Evolutionary conservation across 768 basidiomycete species (phyloP).

Genomic region (Nevesoporus exiguus): DNA sequence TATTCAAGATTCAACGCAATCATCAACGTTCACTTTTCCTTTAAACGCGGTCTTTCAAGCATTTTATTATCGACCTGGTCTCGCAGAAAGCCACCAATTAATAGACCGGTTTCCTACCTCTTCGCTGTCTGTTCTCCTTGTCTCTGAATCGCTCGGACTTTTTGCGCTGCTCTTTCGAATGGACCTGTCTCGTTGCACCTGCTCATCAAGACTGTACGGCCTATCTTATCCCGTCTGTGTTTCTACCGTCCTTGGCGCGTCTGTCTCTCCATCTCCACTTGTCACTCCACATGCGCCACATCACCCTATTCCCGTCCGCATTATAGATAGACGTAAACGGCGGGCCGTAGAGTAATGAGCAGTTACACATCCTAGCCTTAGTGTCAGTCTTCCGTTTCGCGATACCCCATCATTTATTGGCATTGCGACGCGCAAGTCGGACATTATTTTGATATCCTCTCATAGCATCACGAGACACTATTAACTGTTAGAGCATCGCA

Average conservation of each 20-base stretch:
- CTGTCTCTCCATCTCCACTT: constrained; percentile 13
- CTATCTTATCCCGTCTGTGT: constrained; percentile 41
- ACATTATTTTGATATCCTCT: constrained; percentile 40
- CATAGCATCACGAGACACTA: constrained; percentile 58
- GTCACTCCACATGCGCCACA: constrained; percentile 21
- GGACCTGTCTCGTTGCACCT: constrained; percentile 55
- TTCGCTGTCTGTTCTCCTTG: constrained; percentile 28
- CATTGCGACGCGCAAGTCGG: constrained; percentile 48
- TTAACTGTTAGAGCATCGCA: constrained; percentile 66
- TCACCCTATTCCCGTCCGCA: constrained; percentile 29
- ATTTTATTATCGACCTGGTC: constrained; percentile 18
- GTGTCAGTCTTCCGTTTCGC: constrained; percentile 51
- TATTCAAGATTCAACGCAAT: constrained; percentile 9
- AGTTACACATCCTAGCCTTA: constrained; percentile 36
- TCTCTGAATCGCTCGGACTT: constrained; percentile 38
- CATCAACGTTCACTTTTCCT: constrained; percentile 8
- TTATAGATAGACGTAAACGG: constrained; percentile 43
- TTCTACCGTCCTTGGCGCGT: constrained; percentile 34
- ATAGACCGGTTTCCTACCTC: constrained; percentile 15
- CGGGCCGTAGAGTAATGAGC: constrained; percentile 45
- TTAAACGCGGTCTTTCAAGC: constrained; percentile 12
- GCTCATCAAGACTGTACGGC: constrained; percentile 45
- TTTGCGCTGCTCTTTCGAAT: constrained; percentile 65
- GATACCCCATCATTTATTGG: constrained; percentile 44
- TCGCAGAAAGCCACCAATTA: constrained; percentile 25